These are phyloP conservation scores for Hyaloscypha bicolor DNA, from an alignment of 495 filamentous ascomycete genomes.

Conservation along the genomic window DNA sequence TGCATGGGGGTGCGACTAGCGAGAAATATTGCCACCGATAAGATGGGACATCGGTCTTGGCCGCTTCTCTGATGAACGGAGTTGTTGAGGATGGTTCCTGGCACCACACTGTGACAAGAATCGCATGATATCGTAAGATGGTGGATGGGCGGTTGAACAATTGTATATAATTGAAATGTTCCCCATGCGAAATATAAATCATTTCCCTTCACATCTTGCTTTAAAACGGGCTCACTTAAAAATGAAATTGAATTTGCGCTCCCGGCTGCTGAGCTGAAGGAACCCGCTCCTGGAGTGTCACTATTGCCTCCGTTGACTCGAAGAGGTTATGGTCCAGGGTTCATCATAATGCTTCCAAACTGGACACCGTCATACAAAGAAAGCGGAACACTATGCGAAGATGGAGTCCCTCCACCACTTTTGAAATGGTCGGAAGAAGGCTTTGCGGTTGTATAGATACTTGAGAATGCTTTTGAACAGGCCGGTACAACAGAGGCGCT, in stretches of 20 bases:
- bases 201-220: no score
- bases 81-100: not conserved
- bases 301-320: slow-evolving; percentile 22
- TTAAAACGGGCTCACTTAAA: not conserved
- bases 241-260: not conserved
- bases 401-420: slow-evolving; percentile 40
- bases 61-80: no score
- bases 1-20: not conserved
- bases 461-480: not conserved
- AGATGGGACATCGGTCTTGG: not conserved
- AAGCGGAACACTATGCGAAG: not conserved
- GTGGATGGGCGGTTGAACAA: no score
- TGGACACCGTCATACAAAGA: not conserved
- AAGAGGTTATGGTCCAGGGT: slow-evolving; percentile 31
- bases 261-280: not conserved
- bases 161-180: no score
- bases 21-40: not conserved
- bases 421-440: slow-evolving; percentile 63
- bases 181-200: no score
- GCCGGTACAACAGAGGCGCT: slow-evolving; percentile 17
- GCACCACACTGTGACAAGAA: no score
- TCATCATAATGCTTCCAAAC: slow-evolving; percentile 29
- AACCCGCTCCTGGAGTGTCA: slow-evolving; percentile 3
- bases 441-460: slow-evolving; percentile 49
- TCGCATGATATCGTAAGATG: no score